Evolutionary conservation across 768 basidiomycete genomes (phyloP).

Genomic region (Tulasnella sp.): DNA sequence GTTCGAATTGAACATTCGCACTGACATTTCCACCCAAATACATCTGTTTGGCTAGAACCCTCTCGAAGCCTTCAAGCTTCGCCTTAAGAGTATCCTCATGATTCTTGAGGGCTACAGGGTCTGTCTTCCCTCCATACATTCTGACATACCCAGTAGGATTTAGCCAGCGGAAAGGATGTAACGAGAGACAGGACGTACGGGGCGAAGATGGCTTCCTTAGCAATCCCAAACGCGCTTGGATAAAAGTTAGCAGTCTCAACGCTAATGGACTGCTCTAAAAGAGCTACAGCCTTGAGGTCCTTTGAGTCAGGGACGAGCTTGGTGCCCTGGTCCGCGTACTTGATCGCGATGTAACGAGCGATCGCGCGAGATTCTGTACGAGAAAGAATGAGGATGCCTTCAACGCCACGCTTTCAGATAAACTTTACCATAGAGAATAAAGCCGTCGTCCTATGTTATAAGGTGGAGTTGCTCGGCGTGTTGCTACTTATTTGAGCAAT

Average conservation of each 20-base stretch:
- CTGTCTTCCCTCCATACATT: neutral
- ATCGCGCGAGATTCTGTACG: conserved; percentile 47
- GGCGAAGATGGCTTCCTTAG: conserved; percentile 43
- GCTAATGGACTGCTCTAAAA: conserved; percentile 41
- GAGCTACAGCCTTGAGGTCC: conserved; percentile 31
- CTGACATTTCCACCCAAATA: conserved; percentile 38
- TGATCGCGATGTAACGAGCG: conserved; percentile 44
- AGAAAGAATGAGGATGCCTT: neutral
- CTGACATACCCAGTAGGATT: too few species aligned
- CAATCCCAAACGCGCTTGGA: conserved; percentile 33
- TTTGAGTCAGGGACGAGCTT: conserved; percentile 36
- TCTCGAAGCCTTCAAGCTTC: conserved; percentile 44
- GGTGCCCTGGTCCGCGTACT: conserved; percentile 42
- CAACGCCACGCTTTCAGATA: too few species aligned
- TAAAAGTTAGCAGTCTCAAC: conserved; percentile 48
- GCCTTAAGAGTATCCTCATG: conserved; percentile 27
- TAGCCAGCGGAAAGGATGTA: too few species aligned
- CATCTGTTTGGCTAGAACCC: conserved; percentile 44
- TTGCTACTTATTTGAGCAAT: too few species aligned
- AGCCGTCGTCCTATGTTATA: conserved; percentile 42
- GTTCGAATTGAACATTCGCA: neutral
- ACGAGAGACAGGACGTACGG: conserved; percentile 33
- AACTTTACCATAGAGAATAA: conserved; percentile 37
- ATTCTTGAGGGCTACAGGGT: conserved; percentile 9
- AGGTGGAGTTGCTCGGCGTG: too few species aligned